These are phyloP conservation scores for Ophiostoma tasmaniense DNA, from an alignment of 2,329 filamentous ascomycete species.

Conservation along the genomic window DNA sequence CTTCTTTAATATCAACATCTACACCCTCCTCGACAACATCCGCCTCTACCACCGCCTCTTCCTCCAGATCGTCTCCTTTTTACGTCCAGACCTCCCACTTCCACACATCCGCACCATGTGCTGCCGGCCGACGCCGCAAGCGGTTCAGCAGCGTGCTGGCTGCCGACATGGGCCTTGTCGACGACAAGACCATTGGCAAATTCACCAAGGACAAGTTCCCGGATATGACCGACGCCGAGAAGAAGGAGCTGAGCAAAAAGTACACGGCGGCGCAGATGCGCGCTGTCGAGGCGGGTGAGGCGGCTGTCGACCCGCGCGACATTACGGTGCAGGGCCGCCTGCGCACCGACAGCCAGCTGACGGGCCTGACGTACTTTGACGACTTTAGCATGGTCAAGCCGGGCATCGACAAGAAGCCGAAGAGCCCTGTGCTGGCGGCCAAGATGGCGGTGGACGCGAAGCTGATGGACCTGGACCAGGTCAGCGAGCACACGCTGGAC, in stretches of 20 bases:
- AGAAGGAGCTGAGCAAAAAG: slow-evolving; percentile 49
- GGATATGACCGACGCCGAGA: slow-evolving; percentile 59
- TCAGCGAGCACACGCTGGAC: slow-evolving; percentile 47
- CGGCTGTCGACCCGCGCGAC: slow-evolving; percentile 65
- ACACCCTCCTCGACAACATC: background rate
- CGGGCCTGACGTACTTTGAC: slow-evolving; percentile 60
- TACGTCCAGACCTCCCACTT: slow-evolving; percentile 27
- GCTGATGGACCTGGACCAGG: slow-evolving; percentile 55
- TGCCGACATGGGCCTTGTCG: slow-evolving; percentile 42
- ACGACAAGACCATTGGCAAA: slow-evolving; percentile 35
- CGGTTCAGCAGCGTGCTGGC: slow-evolving; percentile 47
- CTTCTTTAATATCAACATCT: background rate
- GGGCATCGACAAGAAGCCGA: slow-evolving; percentile 62
- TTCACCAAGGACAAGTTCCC: slow-evolving; percentile 45
- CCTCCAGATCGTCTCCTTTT: slow-evolving; percentile 2
- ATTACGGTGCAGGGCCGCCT: slow-evolving; percentile 63
- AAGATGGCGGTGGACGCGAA: slow-evolving; percentile 31
- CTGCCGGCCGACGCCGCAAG: slow-evolving; percentile 31
- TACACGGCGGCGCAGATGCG: slow-evolving; percentile 77
- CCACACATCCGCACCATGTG: slow-evolving; percentile 42
- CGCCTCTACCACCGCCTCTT: background rate
- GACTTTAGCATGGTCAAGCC: slow-evolving; percentile 73
- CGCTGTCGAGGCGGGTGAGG: slow-evolving; percentile 73
- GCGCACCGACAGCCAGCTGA: slow-evolving; percentile 61
- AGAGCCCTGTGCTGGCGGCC: slow-evolving; percentile 35